A percentile compares a stretch with the other conserved stretches of the same genome.
Conservation (phyloP, 345 rosid species). For the Firmiana major region DNA sequence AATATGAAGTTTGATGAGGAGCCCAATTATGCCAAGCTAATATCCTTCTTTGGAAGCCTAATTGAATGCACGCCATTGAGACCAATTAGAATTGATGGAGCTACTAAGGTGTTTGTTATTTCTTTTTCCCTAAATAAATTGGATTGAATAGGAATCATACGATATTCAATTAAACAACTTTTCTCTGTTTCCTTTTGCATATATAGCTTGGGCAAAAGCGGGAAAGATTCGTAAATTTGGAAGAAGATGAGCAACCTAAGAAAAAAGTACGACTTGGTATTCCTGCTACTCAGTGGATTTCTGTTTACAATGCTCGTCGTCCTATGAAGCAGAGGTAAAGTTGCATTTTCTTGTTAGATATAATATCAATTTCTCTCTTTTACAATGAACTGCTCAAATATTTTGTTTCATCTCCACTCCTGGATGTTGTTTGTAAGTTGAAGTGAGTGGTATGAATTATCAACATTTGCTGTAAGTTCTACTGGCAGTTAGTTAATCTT, state of each 20-base stretch:
- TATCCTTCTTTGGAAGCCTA: slow-evolving; percentile 68
- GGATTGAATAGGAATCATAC: neutral
- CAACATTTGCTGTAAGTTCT: neutral
- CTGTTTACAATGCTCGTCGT: slow-evolving; percentile 84
- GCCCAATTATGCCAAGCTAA: slow-evolving; percentile 87
- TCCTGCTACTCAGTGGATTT: slow-evolving; percentile 94
- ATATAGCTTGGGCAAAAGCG: slow-evolving; percentile 80
- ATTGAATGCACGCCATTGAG: slow-evolving; percentile 62
- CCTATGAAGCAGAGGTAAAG: slow-evolving; percentile 92
- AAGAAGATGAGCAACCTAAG: slow-evolving; percentile 89
- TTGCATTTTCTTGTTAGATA: neutral
- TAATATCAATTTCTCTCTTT: slow-evolving; percentile 1
- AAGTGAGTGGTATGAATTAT: neutral
- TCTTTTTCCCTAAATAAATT: neutral
- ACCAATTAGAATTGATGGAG: slow-evolving; percentile 96
- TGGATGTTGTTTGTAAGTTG: neutral
- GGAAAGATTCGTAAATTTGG: slow-evolving; percentile 64
- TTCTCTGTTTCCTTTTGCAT: slow-evolving; percentile 15
- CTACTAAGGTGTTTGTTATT: slow-evolving; percentile 61
- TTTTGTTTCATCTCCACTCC: neutral
- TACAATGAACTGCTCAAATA: neutral
- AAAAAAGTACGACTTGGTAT: slow-evolving; percentile 83
- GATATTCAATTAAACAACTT: neutral
- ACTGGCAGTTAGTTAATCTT: neutral
- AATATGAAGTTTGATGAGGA: slow-evolving; percentile 93